A percentile compares a stretch with the other conserved stretches of the same genome.
These are phyloP conservation scores for Entomortierella lignicola DNA, from an alignment of 192 early-diverging fungal species.

Conservation along the genomic window DNA sequence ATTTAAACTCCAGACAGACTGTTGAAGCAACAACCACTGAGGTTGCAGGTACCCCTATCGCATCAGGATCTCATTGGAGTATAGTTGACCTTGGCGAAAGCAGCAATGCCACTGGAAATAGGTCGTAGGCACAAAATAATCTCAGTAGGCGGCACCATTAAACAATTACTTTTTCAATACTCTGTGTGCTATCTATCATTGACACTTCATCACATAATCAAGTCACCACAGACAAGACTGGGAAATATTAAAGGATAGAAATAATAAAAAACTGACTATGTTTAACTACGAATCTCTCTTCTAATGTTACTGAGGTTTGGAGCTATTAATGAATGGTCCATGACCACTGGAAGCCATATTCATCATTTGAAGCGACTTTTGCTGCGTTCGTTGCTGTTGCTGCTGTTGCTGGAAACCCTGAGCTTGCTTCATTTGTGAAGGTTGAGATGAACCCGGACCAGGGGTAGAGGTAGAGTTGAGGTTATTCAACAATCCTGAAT, in stretches of 20 bases:
- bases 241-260: not conserved
- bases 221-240: too few relatives aligned
- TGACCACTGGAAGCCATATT: constrained; percentile 29
- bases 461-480: constrained; percentile 33
- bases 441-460: constrained; percentile 8
- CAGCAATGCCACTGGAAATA: not conserved
- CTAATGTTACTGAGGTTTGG: constrained; percentile 16
- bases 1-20: not conserved
- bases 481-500: constrained; percentile 23
- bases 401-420: constrained; percentile 10
- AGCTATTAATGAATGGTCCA: constrained; percentile 34
- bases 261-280: not conserved
- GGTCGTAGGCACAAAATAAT: not conserved
- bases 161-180: too few relatives aligned
- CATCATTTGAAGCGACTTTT: constrained; percentile 48
- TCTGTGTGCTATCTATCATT: too few relatives aligned
- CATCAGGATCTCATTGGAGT: constrained; percentile 24
- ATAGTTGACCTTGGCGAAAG: constrained; percentile 9
- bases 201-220: too few relatives aligned
- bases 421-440: constrained; percentile 23
- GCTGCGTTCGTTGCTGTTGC: constrained; percentile 30
- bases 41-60: not conserved
- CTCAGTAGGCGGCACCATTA: too few relatives aligned
- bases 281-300: not conserved
- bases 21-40: not conserved